A percentile compares a stretch with the other conserved stretches of the same genome.
phyloP scores from a whole-genome alignment of 2,329 filamentous ascomycete genomes.

The Graphilbum fragrans region DNA sequence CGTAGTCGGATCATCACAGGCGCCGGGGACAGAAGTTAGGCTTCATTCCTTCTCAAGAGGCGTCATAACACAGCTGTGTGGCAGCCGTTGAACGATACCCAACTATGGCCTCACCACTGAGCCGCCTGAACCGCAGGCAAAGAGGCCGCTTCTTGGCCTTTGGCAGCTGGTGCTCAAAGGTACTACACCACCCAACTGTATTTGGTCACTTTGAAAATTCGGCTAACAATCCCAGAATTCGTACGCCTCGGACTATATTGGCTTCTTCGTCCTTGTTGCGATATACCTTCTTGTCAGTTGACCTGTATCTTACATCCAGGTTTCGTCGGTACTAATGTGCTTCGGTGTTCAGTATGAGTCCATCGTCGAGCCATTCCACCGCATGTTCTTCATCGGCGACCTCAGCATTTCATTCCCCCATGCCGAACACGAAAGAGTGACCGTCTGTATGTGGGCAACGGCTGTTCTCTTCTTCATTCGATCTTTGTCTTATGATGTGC shows the following conservation, averaged over 20 bases:
- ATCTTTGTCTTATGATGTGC: not conserved
- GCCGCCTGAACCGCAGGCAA: not conserved
- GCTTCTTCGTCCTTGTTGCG: constrained; percentile 56
- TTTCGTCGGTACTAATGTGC: too few species aligned
- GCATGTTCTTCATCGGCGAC: constrained; percentile 86
- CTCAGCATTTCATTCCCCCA: constrained; percentile 76
- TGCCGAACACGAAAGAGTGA: constrained; percentile 70
- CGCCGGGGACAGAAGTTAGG: too few species aligned
- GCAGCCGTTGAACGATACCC: not conserved
- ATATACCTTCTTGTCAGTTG: constrained; percentile 49
- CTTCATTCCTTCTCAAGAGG: too few species aligned
- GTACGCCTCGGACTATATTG: constrained; percentile 81
- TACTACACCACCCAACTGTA: not conserved
- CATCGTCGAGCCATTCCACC: constrained; percentile 76
- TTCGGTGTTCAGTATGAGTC: constrained; percentile 51
- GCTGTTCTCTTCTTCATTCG: constrained; percentile 20
- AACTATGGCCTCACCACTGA: not conserved
- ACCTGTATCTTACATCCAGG: too few species aligned
- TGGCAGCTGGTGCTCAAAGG: not conserved
- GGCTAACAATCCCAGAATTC: constrained; percentile 25
- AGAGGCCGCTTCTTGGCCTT: not conserved
- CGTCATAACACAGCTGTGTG: too few species aligned
- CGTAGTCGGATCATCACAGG: too few species aligned
- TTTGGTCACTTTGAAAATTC: too few species aligned
- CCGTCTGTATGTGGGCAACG: constrained; percentile 62